Conservation (phyloP, 352 stramenopile species). For the Phytopythium sindhum region DNA sequence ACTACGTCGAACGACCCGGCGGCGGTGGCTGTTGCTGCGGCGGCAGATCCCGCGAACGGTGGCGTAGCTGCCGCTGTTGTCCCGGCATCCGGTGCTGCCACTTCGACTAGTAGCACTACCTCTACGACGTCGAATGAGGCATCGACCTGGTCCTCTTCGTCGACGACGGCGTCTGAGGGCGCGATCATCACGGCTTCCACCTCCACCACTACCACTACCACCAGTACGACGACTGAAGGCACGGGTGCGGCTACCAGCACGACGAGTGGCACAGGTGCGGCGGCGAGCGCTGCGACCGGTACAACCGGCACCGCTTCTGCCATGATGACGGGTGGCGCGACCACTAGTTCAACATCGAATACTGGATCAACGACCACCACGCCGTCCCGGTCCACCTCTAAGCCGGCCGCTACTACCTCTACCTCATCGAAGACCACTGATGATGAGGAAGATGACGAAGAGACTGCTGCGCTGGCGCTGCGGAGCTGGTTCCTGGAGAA, state of each 20-base stretch:
- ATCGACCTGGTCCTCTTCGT: background rate
- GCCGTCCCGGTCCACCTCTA: constrained; percentile 13
- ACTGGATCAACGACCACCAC: constrained; percentile 4
- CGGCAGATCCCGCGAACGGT: background rate
- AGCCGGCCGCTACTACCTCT: constrained; percentile 8
- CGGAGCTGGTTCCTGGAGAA: constrained; percentile 27
- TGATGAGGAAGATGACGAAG: background rate
- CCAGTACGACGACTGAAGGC: background rate
- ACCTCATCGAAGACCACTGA: constrained; percentile 4
- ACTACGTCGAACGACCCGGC: background rate
- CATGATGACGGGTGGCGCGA: background rate
- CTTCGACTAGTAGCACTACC: constrained; percentile 2
- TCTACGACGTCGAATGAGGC: background rate
- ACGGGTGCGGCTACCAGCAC: background rate
- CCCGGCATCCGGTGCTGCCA: background rate
- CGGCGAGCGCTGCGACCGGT: background rate
- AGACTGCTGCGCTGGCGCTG: constrained; percentile 13
- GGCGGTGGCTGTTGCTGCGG: background rate
- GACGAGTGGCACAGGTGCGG: background rate
- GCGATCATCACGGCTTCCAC: background rate
- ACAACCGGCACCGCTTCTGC: background rate
- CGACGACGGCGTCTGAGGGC: background rate
- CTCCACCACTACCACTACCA: background rate
- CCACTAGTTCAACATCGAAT: background rate
- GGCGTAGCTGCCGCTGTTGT: constrained; percentile 4